Conservation (phyloP, 768 basidiomycete genomes). For the Leccinum subgranulosum region DNA sequence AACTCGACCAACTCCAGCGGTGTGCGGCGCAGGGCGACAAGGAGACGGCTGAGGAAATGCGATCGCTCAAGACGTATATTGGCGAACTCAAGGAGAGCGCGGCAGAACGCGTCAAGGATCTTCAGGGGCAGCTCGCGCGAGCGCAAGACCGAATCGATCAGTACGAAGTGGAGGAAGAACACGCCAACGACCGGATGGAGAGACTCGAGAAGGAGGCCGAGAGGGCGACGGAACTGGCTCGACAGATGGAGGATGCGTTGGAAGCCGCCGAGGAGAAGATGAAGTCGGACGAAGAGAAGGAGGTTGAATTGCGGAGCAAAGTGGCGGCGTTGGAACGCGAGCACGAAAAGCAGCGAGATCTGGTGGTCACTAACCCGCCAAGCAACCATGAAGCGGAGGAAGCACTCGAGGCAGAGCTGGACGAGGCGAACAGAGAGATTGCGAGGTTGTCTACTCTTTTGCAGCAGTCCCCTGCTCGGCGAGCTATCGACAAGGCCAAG, state of each 20-base stretch:
- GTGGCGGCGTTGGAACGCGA: slow-evolving; percentile 58
- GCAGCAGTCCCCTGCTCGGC: slow-evolving; percentile 69
- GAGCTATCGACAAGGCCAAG: slow-evolving; percentile 74
- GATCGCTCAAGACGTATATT: slow-evolving; percentile 46
- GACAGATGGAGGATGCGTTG: slow-evolving; percentile 74
- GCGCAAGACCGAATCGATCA: slow-evolving; percentile 45
- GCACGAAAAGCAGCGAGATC: slow-evolving; percentile 36
- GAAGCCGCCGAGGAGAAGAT: slow-evolving; percentile 74
- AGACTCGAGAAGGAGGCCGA: slow-evolving; percentile 51
- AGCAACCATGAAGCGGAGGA: slow-evolving; percentile 54
- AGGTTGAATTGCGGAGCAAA: slow-evolving; percentile 50
- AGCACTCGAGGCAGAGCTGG: slow-evolving; percentile 71
- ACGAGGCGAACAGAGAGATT: slow-evolving; percentile 73
- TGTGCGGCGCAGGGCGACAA: slow-evolving; percentile 24
- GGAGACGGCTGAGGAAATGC: slow-evolving; percentile 32
- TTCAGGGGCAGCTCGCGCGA: slow-evolving; percentile 53
- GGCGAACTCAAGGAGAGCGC: slow-evolving; percentile 60
- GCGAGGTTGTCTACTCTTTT: slow-evolving; percentile 64
- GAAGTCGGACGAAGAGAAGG: slow-evolving; percentile 52
- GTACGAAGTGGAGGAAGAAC: slow-evolving; percentile 43
- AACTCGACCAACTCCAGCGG: slow-evolving; percentile 20
- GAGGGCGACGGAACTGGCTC: slow-evolving; percentile 51
- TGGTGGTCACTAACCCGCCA: slow-evolving; percentile 16
- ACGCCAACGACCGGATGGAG: slow-evolving; percentile 47
- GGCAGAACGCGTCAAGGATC: slow-evolving; percentile 47